Base-by-base conservation (phyloP, 129 eudicot genomes). In the Saposhnikovia divaricata region DNA sequence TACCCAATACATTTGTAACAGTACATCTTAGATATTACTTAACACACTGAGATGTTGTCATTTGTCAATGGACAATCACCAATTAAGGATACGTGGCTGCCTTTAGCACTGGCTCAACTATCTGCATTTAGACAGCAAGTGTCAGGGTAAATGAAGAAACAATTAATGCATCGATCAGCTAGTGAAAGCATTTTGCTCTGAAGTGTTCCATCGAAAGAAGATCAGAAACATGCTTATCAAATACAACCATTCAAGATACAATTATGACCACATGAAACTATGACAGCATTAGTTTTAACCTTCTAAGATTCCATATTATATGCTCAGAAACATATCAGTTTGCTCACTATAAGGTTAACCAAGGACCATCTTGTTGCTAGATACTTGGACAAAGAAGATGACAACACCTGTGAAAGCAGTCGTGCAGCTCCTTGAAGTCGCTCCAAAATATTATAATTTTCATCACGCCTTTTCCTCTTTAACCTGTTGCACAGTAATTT, bases 91-190 rank as follows among this genome's bases (percentile, higher is more conserved):
- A 95, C 98, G 75, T 88, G 80, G 97, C 96, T 73, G 95, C 90
- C 90, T 88, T 90, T 77, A 95, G 75, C 88, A 95, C 90, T 42
- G 97, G 96, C 79, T 95, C 96, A 80, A 85, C 90, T 88, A 95
- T 95, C 99, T 95, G 88, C 80, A 86, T 79, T 25, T 81, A 69
- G 46, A 84, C 71, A 44, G 77, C 42, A 78, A 44, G 68, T n/a
- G 40, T 37, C 37, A 77, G 50, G 27, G 73, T 28, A 16, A 63
- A n/a, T 14, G 40, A 78, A 5, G 66, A 46, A 80, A 3, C 44
- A 31, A 70, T 45, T 76, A 66, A n/a, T 70, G 73, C 47, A 50
- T 44, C 44, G 55, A 45, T 28, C 31, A 43, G 31, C 72, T 44
- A 34, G 47, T 28, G 15, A 71, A 37, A 45, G 11, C 50, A 43